Evolutionary conservation across 768 basidiomycete genomes (phyloP).

Genomic region (Leccinum subgranulosum): DNA sequence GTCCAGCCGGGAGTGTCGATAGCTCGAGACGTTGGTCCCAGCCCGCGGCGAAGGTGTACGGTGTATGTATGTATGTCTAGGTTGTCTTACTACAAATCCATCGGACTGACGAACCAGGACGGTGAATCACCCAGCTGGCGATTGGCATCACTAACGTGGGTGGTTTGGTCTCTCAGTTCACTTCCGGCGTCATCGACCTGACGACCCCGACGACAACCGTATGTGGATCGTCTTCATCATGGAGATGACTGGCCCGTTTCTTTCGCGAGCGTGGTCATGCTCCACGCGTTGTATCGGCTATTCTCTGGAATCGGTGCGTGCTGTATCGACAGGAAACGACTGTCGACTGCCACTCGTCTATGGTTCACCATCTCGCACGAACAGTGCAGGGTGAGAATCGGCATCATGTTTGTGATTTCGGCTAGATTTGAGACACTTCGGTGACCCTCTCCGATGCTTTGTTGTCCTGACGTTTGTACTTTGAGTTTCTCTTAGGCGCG

Average conservation of each 20-base stretch:
- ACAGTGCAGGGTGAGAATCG: slow-evolving; percentile 33
- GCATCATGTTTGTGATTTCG: slow-evolving; percentile 42
- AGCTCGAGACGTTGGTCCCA: too few relatives aligned
- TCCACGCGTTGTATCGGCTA: slow-evolving; percentile 47
- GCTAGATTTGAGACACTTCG: slow-evolving; percentile 13
- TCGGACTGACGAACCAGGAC: background rate
- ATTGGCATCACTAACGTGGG: slow-evolving; percentile 42
- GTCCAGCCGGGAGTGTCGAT: too few relatives aligned
- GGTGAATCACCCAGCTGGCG: slow-evolving; percentile 35
- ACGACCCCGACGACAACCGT: slow-evolving; percentile 33
- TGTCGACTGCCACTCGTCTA: background rate
- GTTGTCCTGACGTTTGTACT: background rate
- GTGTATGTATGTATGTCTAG: too few relatives aligned
- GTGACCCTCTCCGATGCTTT: too few relatives aligned
- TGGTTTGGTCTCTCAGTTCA: too few relatives aligned
- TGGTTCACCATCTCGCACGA: too few relatives aligned
- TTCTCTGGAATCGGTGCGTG: slow-evolving; percentile 42
- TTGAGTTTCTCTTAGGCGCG: too few relatives aligned
- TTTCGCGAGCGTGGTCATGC: slow-evolving; percentile 36
- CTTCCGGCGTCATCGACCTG: slow-evolving; percentile 30
- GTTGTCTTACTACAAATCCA: background rate
- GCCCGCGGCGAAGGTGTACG: too few relatives aligned
- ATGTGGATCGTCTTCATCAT: slow-evolving; percentile 40
- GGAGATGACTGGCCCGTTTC: slow-evolving; percentile 39
- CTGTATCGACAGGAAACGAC: slow-evolving; percentile 1